Conservation (phyloP, 495 filamentous ascomycete genomes). For the Podospora comata region DNA sequence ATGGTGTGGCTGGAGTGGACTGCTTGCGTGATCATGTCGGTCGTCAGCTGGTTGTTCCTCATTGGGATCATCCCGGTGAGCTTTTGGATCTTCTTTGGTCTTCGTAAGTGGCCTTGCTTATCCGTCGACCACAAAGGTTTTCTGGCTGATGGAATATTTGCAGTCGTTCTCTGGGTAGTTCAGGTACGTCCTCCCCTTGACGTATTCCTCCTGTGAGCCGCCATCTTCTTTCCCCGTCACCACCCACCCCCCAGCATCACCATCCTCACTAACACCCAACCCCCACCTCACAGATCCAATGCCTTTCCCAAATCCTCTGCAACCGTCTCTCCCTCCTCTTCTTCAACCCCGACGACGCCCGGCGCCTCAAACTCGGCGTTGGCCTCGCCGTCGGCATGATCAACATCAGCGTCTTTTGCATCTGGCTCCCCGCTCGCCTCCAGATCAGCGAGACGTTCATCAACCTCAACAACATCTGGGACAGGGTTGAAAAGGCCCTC, state of each 20-base stretch:
- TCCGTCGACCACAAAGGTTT: no score
- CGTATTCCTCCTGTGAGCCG: no score
- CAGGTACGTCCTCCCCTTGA: neutral
- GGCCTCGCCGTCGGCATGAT: constrained; percentile 40
- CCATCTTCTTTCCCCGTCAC: no score
- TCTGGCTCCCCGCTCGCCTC: constrained; percentile 50
- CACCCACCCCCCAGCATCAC: neutral
- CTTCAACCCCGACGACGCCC: constrained; percentile 30
- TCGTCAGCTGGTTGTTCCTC: constrained; percentile 31
- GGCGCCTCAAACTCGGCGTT: constrained; percentile 36
- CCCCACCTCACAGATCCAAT: constrained; percentile 34
- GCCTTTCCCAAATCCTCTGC: constrained; percentile 48
- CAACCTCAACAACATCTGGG: constrained; percentile 48
- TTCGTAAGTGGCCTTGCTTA: neutral
- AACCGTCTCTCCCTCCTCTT: constrained; percentile 47
- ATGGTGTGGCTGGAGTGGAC: constrained; percentile 34
- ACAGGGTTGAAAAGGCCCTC: constrained; percentile 47
- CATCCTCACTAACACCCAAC: neutral
- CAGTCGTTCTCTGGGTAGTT: neutral
- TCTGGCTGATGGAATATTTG: no score
- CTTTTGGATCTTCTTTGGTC: neutral
- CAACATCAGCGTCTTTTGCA: constrained; percentile 49
- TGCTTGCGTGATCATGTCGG: constrained; percentile 17
- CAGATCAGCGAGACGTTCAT: constrained; percentile 33
- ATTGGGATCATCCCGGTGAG: constrained; percentile 22